Evolutionary conservation across 2,329 filamentous ascomycete genomes (phyloP).

Genomic region (Tolypocladium tropicale): DNA sequence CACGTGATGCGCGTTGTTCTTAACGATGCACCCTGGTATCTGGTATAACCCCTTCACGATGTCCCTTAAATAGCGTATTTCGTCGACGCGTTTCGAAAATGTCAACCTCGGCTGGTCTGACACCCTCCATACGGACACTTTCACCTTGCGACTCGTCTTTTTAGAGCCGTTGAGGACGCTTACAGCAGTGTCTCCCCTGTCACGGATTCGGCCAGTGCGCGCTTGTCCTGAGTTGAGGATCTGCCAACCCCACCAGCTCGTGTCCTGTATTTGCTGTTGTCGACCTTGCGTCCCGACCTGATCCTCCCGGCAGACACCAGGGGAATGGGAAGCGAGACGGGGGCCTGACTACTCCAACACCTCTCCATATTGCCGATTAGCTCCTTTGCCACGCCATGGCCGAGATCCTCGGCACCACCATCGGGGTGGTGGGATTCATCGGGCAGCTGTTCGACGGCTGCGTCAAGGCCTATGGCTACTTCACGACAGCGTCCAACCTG

Average conservation of each 20-base stretch:
- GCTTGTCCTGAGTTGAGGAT: not conserved
- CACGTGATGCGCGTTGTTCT: not conserved
- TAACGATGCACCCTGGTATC: not conserved
- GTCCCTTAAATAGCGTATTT: not conserved
- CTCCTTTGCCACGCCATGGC: conserved; percentile 10
- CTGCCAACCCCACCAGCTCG: not conserved
- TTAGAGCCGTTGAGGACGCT: not conserved
- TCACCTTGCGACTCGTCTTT: not conserved
- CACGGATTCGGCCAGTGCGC: not conserved
- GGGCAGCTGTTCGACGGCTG: conserved; percentile 37
- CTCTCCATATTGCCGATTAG: not conserved
- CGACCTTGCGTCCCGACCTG: not conserved
- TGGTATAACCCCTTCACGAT: not conserved
- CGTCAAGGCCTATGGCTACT: conserved; percentile 34
- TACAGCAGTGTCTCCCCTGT: not conserved
- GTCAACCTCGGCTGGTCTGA: not conserved
- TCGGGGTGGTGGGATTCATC: conserved; percentile 32
- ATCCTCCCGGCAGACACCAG: not conserved
- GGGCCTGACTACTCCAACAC: not conserved
- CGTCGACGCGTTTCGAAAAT: not conserved
- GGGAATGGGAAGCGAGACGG: not conserved
- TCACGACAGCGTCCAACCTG: conserved; percentile 30
- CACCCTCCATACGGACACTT: not conserved
- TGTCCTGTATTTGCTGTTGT: not conserved
- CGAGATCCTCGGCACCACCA: conserved; percentile 30